Evolutionary conservation across 371 early-diverging fungal species (phyloP), one percentile per base, ranked within the genome.

Genomic region (Saksenaea vasiformis): DNA sequence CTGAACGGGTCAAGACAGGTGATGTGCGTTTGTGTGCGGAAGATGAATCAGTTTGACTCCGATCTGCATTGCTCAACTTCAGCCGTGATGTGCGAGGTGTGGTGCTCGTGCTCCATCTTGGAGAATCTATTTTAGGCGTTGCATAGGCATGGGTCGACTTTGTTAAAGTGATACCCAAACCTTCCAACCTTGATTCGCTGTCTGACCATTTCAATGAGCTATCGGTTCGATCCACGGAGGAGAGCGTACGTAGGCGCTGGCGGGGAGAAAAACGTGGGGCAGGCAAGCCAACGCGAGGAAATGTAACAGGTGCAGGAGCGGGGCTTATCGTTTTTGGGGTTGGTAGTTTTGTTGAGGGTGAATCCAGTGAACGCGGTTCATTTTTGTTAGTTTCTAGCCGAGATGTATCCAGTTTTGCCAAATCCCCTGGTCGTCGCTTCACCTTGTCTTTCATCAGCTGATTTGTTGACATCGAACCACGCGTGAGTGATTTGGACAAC

Each of bases 61-160:
- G 66, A 27, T 60, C 56, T 59, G 65, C 43, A 41, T 67, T 67
- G 54, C 62, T 60, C 51, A 70, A 34, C 51, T 66, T 56, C 26
- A 44, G 43, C 15, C 56, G 39, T 34, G 64, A 47, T 53, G 61
- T 65, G 41, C 64, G 69, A 24, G 72, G 69, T 15, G 69, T 68
- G 36, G 63, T 61, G 36, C 72, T 72, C 34, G 72, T 44, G 58
- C 72, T 72, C 41, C 66, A 57, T 15, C 72, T 54, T 13, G 72
- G 72, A n/a, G 65, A 56, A 36, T 72, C 72, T 54, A 72, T 72
- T 60, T 69, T 72, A 13, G 72, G 72, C 15, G 72, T 64, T 13
- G 72, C 66, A 60, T 43, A 66, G 17, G 72, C 62, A 10, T 56
- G 11, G 1, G 72, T 60, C 22, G 72, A 72, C 10, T 66, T 65